Percentiles rank a stretch among this genome's conserved stretches.
Evolutionary conservation across 2,329 filamentous ascomycete species (phyloP).

Genomic region (Xylaria digitata): DNA sequence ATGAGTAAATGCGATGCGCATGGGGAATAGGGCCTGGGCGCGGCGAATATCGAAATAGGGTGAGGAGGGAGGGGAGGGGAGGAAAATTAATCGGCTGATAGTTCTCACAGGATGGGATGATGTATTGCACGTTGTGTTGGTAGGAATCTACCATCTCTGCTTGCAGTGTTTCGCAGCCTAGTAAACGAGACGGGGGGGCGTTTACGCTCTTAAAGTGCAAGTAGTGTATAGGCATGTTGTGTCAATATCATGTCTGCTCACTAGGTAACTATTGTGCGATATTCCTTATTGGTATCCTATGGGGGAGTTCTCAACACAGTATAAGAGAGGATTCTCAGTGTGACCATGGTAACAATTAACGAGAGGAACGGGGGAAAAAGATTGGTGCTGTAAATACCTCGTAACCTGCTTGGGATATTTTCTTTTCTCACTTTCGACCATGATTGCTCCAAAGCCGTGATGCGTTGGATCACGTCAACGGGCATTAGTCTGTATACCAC

Average conservation of each 20-base stretch:
- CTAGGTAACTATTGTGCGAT: background rate
- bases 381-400: background rate
- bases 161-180: conserved; percentile 1
- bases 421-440: background rate
- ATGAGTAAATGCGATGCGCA: background rate
- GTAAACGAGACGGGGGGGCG: conserved; percentile 1
- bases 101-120: conserved; percentile 9
- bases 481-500: conserved; percentile 14
- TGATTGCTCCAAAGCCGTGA: conserved; percentile 26
- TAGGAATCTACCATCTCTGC: background rate
- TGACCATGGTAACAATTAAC: background rate
- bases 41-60: conserved; percentile 7
- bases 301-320: conserved; percentile 12
- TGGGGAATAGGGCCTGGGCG: conserved; percentile 9
- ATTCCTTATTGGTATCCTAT: background rate
- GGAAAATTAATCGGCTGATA: conserved; percentile 18
- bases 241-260: background rate
- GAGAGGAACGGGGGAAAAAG: background rate
- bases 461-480: conserved; percentile 24
- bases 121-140: conserved; percentile 2
- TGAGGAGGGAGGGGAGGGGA: background rate
- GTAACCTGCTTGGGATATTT: conserved; percentile 3
- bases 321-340: background rate
- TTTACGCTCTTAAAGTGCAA: background rate
- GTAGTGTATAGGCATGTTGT: background rate